Percentiles rank a stretch among this genome's conserved stretches.
Evolutionary conservation across 2,329 filamentous ascomycete species (phyloP).

Genomic region (Leptographium procerum): DNA sequence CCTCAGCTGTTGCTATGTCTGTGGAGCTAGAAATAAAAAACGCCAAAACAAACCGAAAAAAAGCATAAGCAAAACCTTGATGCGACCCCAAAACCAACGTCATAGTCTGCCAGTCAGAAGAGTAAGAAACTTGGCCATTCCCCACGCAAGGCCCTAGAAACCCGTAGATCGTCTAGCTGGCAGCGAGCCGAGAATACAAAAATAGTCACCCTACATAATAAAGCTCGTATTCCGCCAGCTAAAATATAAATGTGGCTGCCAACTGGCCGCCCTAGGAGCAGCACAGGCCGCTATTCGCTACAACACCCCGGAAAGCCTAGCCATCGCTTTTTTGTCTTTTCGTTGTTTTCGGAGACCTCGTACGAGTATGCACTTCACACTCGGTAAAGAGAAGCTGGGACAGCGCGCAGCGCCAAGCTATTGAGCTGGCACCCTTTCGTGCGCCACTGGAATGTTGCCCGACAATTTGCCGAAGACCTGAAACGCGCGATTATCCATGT

Average conservation of each 20-base stretch:
- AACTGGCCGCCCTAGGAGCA: background rate
- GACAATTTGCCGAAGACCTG: background rate
- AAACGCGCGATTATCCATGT: background rate
- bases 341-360: too few relatives aligned
- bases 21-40: too few relatives aligned
- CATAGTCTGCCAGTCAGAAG: background rate
- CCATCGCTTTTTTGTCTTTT: background rate
- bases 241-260: background rate
- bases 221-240: background rate
- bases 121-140: background rate
- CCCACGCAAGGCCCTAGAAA: background rate
- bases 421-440: background rate
- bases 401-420: too few relatives aligned
- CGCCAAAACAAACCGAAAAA: too few relatives aligned
- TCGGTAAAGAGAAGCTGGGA: too few relatives aligned
- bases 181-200: background rate
- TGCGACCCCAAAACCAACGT: background rate
- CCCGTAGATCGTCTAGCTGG: background rate
- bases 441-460: background rate
- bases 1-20: too few relatives aligned
- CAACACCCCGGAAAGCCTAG: background rate
- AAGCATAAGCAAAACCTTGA: background rate
- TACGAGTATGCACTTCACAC: too few relatives aligned
- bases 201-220: background rate
- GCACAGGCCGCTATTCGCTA: background rate